Evolutionary conservation across 495 filamentous ascomycete species (phyloP).

Genomic region (Penicillium waksmanii): DNA sequence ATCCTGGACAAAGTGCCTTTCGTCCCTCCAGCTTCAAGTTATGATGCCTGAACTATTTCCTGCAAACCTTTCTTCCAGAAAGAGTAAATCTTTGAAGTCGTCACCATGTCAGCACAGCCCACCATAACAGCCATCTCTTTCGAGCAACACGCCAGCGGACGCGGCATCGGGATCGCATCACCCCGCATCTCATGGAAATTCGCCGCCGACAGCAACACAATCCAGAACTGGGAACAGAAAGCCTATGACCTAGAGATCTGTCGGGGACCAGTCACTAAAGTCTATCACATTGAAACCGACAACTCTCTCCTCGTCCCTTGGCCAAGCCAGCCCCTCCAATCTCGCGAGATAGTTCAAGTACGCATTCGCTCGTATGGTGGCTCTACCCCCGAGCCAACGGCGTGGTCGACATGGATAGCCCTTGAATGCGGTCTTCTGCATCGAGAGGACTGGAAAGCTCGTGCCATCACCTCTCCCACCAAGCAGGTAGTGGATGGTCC

Average conservation of each 20-base stretch:
- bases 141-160: constrained; percentile 39
- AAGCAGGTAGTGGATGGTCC: constrained; percentile 21
- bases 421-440: constrained; percentile 46
- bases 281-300: constrained; percentile 16
- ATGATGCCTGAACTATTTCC: background rate
- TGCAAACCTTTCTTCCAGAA: no score
- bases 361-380: constrained; percentile 41
- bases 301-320: constrained; percentile 55
- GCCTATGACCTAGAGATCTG: constrained; percentile 42
- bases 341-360: constrained; percentile 43
- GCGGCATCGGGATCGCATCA: constrained; percentile 29
- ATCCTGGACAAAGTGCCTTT: background rate
- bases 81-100: background rate
- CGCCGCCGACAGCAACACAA: constrained; percentile 13
- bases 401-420: constrained; percentile 39
- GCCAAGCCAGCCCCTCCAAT: constrained; percentile 46
- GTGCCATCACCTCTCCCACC: constrained; percentile 32
- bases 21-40: background rate
- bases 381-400: constrained; percentile 25
- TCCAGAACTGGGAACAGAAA: constrained; percentile 36
- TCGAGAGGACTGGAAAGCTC: constrained; percentile 43
- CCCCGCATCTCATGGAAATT: constrained; percentile 44
- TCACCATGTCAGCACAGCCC: constrained; percentile 16
- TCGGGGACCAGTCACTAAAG: constrained; percentile 13
- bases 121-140: constrained; percentile 23